A percentile compares a stretch with the other conserved stretches of the same genome.
phyloP scores from a whole-genome alignment of 1,284 basidiomycete species.

The Mrakiaceae sp. region DNA sequence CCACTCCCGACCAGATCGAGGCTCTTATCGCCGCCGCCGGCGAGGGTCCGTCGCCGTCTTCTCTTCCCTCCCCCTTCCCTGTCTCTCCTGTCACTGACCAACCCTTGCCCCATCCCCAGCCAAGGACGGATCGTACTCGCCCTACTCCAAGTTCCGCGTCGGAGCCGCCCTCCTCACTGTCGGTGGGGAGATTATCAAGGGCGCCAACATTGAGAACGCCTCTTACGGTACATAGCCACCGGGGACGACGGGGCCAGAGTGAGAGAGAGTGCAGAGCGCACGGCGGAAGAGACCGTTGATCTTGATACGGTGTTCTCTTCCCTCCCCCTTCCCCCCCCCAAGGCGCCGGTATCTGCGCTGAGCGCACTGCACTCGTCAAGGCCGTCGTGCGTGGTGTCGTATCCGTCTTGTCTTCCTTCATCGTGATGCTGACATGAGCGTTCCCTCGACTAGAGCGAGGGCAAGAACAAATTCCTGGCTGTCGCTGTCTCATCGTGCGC shows the following conservation, averaged over 20 bases:
- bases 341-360: conserved; percentile 61
- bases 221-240: conserved; percentile 53
- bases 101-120: not conserved
- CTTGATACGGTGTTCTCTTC: too few species aligned
- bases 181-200: conserved; percentile 15
- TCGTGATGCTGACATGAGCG: too few species aligned
- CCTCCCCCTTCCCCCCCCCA: not conserved
- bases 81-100: not conserved
- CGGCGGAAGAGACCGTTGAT: too few species aligned
- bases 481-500: conserved; percentile 62
- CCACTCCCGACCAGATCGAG: conserved; percentile 10
- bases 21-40: conserved; percentile 9
- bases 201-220: conserved; percentile 74
- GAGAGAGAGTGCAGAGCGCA: too few species aligned
- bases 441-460: conserved; percentile 51
- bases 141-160: conserved; percentile 18
- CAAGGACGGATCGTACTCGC: conserved; percentile 16
- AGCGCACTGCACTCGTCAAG: conserved; percentile 76
- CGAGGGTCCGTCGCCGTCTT: not conserved
- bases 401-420: too few species aligned
- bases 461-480: conserved; percentile 51
- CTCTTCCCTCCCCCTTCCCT: not conserved
- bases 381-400: conserved; percentile 50
- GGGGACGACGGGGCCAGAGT: too few species aligned
- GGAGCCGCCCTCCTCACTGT: conserved; percentile 13